A percentile compares a stretch with the other conserved stretches of the same genome.
These are phyloP conservation scores for Teratosphaeria gauchensis DNA, from an alignment of 2,329 filamentous ascomycete species.

Conservation along the genomic window DNA sequence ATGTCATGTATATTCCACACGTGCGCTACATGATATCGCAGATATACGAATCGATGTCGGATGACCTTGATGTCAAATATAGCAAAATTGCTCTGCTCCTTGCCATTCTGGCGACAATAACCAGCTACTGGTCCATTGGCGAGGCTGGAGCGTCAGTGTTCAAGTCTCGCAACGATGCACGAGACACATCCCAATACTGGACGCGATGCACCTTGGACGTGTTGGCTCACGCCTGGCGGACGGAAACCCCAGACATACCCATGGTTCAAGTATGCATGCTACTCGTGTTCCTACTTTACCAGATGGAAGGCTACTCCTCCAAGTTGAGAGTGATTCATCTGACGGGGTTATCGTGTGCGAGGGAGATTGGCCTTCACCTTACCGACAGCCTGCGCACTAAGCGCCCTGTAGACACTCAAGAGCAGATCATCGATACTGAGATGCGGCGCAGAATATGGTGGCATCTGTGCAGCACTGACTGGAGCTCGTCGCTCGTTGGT, in stretches of 20 bases:
- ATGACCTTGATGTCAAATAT: constrained; percentile 3
- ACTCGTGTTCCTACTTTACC: constrained; percentile 19
- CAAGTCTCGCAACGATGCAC: neutral
- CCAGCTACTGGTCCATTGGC: constrained; percentile 5
- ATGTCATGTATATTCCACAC: constrained; percentile 15
- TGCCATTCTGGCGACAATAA: constrained; percentile 6
- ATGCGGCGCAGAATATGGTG: constrained; percentile 21
- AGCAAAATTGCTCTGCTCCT: constrained; percentile 7
- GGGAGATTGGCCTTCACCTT: constrained; percentile 15
- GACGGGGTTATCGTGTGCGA: constrained; percentile 13
- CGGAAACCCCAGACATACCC: constrained; percentile 10
- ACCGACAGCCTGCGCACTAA: constrained; percentile 8
- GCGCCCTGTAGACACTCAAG: constrained; percentile 1
- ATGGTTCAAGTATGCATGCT: constrained; percentile 20
- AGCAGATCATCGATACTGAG: constrained; percentile 14
- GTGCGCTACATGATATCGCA: constrained; percentile 9
- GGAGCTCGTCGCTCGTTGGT: constrained; percentile 15
- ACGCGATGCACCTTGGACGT: constrained; percentile 7
- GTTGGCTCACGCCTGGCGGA: constrained; percentile 5
- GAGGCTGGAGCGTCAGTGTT: constrained; percentile 1
- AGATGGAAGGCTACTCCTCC: constrained; percentile 20
- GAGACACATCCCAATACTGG: constrained; percentile 6
- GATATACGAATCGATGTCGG: constrained; percentile 4
- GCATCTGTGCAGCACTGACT: constrained; percentile 18
- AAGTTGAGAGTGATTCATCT: constrained; percentile 11